phyloP scores from a whole-genome alignment of 768 basidiomycete genomes.

The Sporobolomyces pararoseus region DNA sequence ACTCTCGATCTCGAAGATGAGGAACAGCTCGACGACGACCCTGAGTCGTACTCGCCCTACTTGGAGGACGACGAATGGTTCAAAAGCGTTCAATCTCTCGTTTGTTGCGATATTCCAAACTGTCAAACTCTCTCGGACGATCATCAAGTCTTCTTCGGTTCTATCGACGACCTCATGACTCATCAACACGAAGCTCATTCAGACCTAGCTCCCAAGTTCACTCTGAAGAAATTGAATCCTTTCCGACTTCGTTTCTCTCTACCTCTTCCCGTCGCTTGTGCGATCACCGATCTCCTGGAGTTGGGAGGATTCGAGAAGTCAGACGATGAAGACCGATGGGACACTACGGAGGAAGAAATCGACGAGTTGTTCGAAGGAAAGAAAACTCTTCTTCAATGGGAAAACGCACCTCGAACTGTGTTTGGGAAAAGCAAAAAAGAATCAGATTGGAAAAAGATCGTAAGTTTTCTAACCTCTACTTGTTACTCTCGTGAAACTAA shows the following conservation, averaged over 20 bases:
- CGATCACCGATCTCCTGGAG: neutral
- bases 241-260: neutral
- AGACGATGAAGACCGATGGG: neutral
- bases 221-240: neutral
- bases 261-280: neutral
- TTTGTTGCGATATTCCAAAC: conserved; percentile 9
- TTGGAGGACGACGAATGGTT: neutral
- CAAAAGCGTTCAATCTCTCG: neutral
- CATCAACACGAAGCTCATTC: conserved; percentile 8
- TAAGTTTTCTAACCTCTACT: neutral
- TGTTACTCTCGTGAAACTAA: neutral
- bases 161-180: neutral
- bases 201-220: neutral
- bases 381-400: conserved; percentile 3
- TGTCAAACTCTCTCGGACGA: neutral
- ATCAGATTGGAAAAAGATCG: conserved; percentile 1
- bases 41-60: no score
- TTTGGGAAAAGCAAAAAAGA: conserved; percentile 1
- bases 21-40: neutral
- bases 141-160: conserved; percentile 8
- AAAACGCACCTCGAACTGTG: neutral
- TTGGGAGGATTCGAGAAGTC: neutral
- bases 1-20: neutral
- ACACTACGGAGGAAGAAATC: neutral
- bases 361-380: neutral